Evolutionary conservation across 202 grass and related monocot species (phyloP), one percentile per base, ranked within the genome.

Genomic region (Saccharum hybrid): DNA sequence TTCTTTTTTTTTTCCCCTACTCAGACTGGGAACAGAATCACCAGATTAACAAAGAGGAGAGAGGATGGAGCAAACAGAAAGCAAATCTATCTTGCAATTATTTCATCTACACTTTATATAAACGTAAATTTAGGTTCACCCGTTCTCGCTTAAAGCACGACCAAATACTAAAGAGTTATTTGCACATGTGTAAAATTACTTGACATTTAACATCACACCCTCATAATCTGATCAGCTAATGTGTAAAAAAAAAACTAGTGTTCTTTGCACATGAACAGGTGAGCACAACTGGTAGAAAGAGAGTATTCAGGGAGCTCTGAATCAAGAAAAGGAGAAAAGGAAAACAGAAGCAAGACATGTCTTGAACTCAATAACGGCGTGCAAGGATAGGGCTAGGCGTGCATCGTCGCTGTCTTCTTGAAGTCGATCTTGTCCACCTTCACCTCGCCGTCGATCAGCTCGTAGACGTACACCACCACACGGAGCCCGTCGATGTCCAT

Each of bases 361-460:
- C 2, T 28, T 43, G 3, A 56, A 5, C 8, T 9, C 30, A 2
- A 21, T 19, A 1, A 21, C 12, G 18, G 3, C 34, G 10, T 7
- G 16, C 18, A 0, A 8, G 8, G 8, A 0, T 7, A 1, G 33
- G 8, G 21, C 81, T 81, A 82, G 13, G 75, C 48, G n/a, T 90
- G 89, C 82, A 89, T 90, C 41, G 85, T 87, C 42, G 93, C 93
- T 0, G 89, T 96, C 79, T 99, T 96, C 81, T 99, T 96, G 81
- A 99, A 96, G 76, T 99, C 96, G 15, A 99, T 99, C 81, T 99
- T 94, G 84, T 99, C 93, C 12, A 98, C 96, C 87, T 98, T 98
- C 23, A 98, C 96, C 81, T 98, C 93, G 2, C 96, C 96, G 56
- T 98, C 93, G 8, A 96, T 98, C 31, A 98, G 87, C 72, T 98